Evolutionary conservation across 208 protist species (phyloP).

Genomic region (Acanthamoeba castellanii): DNA sequence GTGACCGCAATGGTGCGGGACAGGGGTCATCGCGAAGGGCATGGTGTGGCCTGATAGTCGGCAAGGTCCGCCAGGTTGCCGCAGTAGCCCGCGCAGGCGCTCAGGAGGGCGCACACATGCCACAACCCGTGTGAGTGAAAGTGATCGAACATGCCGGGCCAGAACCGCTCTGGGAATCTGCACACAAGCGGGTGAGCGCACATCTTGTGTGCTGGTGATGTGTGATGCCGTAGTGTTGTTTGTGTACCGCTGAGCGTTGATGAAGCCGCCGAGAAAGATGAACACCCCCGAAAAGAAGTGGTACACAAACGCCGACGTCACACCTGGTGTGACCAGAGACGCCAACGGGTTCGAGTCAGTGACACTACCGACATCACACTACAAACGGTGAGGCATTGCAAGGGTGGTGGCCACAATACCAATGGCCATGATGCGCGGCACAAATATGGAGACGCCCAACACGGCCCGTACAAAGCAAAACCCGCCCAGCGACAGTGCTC

Average conservation of each 20-base stretch:
- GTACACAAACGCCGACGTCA: slow-evolving; percentile 34
- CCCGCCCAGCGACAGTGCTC: slow-evolving; percentile 12
- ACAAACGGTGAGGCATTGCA: background rate
- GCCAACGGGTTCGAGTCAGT: background rate
- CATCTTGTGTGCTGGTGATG: background rate
- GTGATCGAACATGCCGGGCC: slow-evolving; percentile 48
- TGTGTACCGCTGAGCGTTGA: slow-evolving; percentile 46
- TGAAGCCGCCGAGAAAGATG: slow-evolving; percentile 60
- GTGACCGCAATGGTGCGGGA: no score
- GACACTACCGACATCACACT: background rate
- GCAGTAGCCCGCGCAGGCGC: slow-evolving; percentile 48
- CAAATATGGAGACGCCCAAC: background rate
- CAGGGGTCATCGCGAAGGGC: background rate
- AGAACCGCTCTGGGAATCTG: slow-evolving; percentile 64
- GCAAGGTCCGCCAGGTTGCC: slow-evolving; percentile 35
- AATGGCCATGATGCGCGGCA: slow-evolving; percentile 58
- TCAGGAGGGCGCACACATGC: slow-evolving; percentile 64
- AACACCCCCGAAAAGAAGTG: slow-evolving; percentile 45
- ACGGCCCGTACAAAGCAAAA: slow-evolving; percentile 46
- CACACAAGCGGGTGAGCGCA: background rate
- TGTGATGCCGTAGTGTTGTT: background rate
- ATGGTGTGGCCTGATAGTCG: slow-evolving; percentile 4
- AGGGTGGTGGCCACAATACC: background rate
- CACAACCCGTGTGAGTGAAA: slow-evolving; percentile 70
- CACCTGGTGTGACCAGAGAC: background rate